Base-by-base conservation (phyloP, 2,329 filamentous ascomycete species). In the Cercospora janseana region DNA sequence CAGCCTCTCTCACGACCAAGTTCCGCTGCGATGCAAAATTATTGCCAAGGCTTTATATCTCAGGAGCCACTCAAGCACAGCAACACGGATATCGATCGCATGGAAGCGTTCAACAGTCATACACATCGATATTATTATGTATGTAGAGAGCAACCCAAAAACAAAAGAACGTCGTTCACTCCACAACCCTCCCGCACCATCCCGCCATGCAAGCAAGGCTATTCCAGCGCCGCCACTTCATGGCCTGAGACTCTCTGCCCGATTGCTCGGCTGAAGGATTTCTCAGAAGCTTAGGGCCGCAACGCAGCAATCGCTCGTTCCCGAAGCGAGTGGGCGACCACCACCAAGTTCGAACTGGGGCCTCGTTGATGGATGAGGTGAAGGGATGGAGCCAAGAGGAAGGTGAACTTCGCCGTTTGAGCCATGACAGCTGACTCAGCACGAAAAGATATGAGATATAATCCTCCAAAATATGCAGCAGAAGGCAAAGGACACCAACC, bases 221-320 rank as follows among this genome's bases (percentile, higher is more conserved):
- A 67, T 67, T 79, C 76, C 74, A 72, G 69, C 69, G 66, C 71
- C 75, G 76, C 77, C 75, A 77, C 69, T 70, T 69, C 70, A 71
- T 75, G 75, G 74, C 73, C 75, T 71, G 73, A 68, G 67, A 67
- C 65, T 73, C 75, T 78, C 75, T 79, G 77, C 76, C 75, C 74
- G 76, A 79, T 79, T 75, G 68, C 77, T 79, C 76, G 75, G 73
- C 77, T 79, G 74, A 77, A 78, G 75, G 55, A 58, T 79, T 65
- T 66, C 73, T 70, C 74, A 77, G 62, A 70, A 40, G 41, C 77
- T 79, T 75, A 80, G 61, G 70, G 71, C 67, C 68, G 65, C 60
- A 71, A 62, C 78, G 71, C 76, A 58, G 44, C 44, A 47, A 47
- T 79, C 77, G 72, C 70, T 69, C 73, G 75, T 74, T 79, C 71